These are phyloP conservation scores for Eudorina sp. DNA, from an alignment of 139 green algal genomes.

Conservation along the genomic window DNA sequence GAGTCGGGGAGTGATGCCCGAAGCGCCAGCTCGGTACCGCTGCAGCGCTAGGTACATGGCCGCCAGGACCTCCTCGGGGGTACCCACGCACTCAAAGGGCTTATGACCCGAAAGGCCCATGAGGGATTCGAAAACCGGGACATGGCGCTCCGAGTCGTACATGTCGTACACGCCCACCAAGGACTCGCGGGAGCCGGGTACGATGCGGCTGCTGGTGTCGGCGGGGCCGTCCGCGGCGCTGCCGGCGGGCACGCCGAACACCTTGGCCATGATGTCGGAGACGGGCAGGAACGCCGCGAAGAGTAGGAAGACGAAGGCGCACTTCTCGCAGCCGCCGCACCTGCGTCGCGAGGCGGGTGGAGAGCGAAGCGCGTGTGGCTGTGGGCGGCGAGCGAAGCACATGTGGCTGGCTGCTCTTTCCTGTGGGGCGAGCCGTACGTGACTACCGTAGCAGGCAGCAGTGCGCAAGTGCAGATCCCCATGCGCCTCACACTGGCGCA, in stretches of 20 bases:
- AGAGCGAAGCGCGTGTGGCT: too few relatives aligned
- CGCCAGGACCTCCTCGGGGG: conserved; percentile 1
- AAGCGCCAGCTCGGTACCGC: not conserved
- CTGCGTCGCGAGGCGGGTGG: too few relatives aligned
- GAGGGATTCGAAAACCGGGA: not conserved
- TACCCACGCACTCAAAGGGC: conserved; percentile 19
- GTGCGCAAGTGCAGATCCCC: too few relatives aligned
- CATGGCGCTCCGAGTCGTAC: not conserved
- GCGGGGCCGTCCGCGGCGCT: not conserved
- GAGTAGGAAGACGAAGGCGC: conserved; percentile 11
- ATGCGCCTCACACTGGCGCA: too few relatives aligned
- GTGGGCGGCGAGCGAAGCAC: too few relatives aligned
- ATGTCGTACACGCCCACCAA: conserved; percentile 9
- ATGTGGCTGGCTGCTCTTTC: too few relatives aligned
- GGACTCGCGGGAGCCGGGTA: not conserved
- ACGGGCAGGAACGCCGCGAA: not conserved
- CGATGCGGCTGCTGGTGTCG: not conserved
- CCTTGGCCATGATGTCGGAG: not conserved
- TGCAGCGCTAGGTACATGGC: not conserved
- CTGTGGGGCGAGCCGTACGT: too few relatives aligned
- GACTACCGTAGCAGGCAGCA: too few relatives aligned
- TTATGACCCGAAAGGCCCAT: conserved; percentile 6
- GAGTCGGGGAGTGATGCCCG: too few relatives aligned
- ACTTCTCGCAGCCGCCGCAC: conserved; percentile 21
- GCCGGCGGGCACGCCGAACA: not conserved